Conservation (phyloP, 1,139 yeast genomes). For the Saccharomyces hybrid region DNA sequence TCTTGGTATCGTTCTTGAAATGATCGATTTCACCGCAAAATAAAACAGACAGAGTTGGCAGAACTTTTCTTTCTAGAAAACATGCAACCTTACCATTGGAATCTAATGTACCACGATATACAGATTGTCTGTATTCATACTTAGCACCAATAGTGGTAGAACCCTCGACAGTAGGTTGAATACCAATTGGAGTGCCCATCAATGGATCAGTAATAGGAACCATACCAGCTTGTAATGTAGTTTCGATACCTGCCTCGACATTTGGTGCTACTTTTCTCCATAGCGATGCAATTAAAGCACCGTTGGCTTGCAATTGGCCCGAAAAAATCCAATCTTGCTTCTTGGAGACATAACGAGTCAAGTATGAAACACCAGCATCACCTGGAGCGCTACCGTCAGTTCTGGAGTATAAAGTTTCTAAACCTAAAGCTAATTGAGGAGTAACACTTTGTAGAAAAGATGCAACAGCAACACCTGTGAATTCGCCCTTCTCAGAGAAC, state of each 20-base stretch:
- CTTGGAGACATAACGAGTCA: constrained; percentile 81
- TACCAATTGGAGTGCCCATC: constrained; percentile 74
- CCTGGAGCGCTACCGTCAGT: constrained; percentile 74
- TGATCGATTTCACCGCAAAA: constrained; percentile 96
- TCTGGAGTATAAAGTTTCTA: constrained; percentile 85
- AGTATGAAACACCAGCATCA: constrained; percentile 85
- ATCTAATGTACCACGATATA: constrained; percentile 92
- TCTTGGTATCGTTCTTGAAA: constrained; percentile 68
- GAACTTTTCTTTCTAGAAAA: constrained; percentile 85
- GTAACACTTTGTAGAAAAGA: constrained; percentile 86
- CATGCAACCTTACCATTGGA: constrained; percentile 86
- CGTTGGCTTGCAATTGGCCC: constrained; percentile 91
- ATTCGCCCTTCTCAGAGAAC: constrained; percentile 57
- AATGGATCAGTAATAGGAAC: constrained; percentile 75
- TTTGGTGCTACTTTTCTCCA: constrained; percentile 89
- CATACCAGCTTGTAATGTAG: constrained; percentile 73
- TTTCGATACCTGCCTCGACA: constrained; percentile 96
- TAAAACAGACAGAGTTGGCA: constrained; percentile 83
- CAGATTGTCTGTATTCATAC: constrained; percentile 94
- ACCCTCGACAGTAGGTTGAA: constrained; percentile 81
- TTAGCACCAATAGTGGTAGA: constrained; percentile 93
- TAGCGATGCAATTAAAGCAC: constrained; percentile 81
- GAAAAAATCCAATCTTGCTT: constrained; percentile 78
- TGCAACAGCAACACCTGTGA: constrained; percentile 88
- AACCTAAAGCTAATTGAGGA: constrained; percentile 77